Conservation (phyloP, 192 early-diverging fungal genomes). For the Coemansia reversa region DNA sequence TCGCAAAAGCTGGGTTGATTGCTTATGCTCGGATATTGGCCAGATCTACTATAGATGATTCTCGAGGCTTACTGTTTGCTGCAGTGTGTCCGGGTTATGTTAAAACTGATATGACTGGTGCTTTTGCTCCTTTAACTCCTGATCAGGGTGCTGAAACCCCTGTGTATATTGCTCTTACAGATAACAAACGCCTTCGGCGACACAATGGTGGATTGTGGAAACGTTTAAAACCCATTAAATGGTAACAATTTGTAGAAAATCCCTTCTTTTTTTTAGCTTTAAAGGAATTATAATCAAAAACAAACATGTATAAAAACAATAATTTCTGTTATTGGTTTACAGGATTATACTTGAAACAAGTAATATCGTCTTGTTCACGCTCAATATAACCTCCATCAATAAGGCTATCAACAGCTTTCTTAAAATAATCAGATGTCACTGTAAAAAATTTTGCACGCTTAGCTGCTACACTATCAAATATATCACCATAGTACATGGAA, state of each 20-base stretch:
- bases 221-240: conserved; percentile 39
- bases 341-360: too few species aligned
- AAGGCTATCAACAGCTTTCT: not conserved
- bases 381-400: not conserved
- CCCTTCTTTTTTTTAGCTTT: too few species aligned
- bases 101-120: conserved; percentile 43
- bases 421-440: conserved; percentile 4
- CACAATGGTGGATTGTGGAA: conserved; percentile 54
- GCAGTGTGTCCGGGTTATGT: conserved; percentile 52
- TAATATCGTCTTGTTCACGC: not conserved
- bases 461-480: not conserved
- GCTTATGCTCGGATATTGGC: conserved; percentile 50
- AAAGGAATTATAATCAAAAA: not conserved
- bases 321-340: too few species aligned
- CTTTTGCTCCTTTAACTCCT: conserved; percentile 40
- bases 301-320: too few species aligned
- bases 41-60: conserved; percentile 12
- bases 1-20: conserved; percentile 50
- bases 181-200: conserved; percentile 32
- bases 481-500: not conserved
- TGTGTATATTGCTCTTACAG: conserved; percentile 39
- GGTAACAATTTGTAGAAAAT: conserved; percentile 16
- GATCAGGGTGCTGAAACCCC: conserved; percentile 53
- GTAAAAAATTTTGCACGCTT: conserved; percentile 2
- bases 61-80: conserved; percentile 42